Evolutionary conservation across 352 stramenopile genomes (phyloP), one percentile per base, ranked within the genome.

Genomic region (Pythium periplocum): DNA sequence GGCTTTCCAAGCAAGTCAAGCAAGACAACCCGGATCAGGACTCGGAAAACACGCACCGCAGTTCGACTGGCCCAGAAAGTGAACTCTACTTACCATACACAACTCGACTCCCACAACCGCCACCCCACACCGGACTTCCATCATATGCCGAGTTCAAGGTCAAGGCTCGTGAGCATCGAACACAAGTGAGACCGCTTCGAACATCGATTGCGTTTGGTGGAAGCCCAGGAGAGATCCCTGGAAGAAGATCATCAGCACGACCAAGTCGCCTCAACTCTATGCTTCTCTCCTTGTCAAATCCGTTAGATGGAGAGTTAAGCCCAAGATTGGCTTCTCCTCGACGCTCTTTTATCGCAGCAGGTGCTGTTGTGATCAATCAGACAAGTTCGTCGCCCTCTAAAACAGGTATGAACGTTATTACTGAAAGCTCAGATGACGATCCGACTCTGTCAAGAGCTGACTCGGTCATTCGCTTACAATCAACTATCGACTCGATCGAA

Each of bases 71-170:
- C 33, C 11, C 3, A 26, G 17, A 26, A 26, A 26, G 17, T 26
- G 17, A 26, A 36, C 4, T 71, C 51, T 89, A 91, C 44, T 48
- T 91, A 43, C 72, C 78, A 6, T 91, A 91, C 63, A 91, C 80
- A 44, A 84, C 75, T 2, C 71, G 80, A 30, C 58, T 68, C 30
- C 61, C 67, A 30, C 73, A 89, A 42, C 64, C 39, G 1, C 80
- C 72, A 0, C 67, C 73, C 0, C 68, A 82, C 42, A 69, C 67
- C 4, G 62, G 57, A 12, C 59, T 87, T 3, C 69, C 74, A 3
- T 85, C 75, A 11, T 47, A 88, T 30, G 45, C 53, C 4, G 70
- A 83, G 44, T 78, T 84, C 45, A 72, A 68, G 45, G 50, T 55
- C 35, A 72, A 65, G 46, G 45, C 58, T 12, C 61, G 68, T n/a